A percentile compares a stretch with the other conserved stretches of the same genome.
phyloP scores from a whole-genome alignment of 2,329 filamentous ascomycete species.

The Fusarium bulbicola region DNA sequence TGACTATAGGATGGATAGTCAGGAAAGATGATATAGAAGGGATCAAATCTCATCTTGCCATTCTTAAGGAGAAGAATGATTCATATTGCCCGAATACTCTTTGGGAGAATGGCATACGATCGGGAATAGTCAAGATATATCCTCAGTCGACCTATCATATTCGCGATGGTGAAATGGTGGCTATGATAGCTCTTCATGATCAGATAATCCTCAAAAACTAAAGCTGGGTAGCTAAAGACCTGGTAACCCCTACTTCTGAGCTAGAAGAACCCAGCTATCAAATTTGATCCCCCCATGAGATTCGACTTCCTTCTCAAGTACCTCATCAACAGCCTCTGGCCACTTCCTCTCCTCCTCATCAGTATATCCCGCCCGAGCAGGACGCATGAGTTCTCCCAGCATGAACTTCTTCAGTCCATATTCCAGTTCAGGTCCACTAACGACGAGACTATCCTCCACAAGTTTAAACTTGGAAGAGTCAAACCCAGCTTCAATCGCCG shows the following conservation, averaged over 20 bases:
- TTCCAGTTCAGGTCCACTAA: constrained; percentile 26
- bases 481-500: constrained; percentile 38
- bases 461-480: constrained; percentile 14
- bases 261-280: constrained; percentile 38
- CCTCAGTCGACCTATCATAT: neutral
- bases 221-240: too few species aligned
- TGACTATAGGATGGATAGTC: constrained; percentile 4
- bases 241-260: constrained; percentile 17
- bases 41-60: neutral
- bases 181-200: constrained; percentile 1
- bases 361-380: constrained; percentile 34
- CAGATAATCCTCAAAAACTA: neutral
- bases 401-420: constrained; percentile 38
- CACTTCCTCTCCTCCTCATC: constrained; percentile 37
- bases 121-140: neutral
- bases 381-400: constrained; percentile 25
- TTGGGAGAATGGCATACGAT: neutral
- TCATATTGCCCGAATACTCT: neutral
- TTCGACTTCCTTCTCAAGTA: constrained; percentile 28
- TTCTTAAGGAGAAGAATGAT: neutral
- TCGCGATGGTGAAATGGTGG: neutral
- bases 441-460: constrained; percentile 3
- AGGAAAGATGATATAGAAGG: neutral
- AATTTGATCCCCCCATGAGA: constrained; percentile 36
- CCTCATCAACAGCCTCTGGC: constrained; percentile 34